Evolutionary conservation across 2,329 filamentous ascomycete species (phyloP), one percentile per base, ranked within the genome.

Genomic region (Blastomyces silverae): DNA sequence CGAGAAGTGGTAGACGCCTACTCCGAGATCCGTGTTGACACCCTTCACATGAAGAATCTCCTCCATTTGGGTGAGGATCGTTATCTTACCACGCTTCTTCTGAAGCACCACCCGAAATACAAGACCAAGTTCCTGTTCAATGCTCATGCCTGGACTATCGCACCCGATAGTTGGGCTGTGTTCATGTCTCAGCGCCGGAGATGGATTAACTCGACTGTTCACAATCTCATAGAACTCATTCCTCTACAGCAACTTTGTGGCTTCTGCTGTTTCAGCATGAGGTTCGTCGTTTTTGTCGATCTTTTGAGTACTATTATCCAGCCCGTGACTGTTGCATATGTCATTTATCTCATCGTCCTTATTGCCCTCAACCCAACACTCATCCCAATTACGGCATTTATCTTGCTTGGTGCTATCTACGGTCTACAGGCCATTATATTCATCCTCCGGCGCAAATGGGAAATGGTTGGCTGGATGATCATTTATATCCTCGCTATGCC

Each of bases 251-350:
- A 97, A 76, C 89, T 99, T 61, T 99, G 94, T 78, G 94, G 94
- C 79, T 99, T 99, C 88, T 99, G 94, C 84, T 99, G 94, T 80
- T 99, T 99, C 83, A 95, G 90, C 78, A 99, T 99, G 94, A 89
- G 94, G 72, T 99, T 99, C 78, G 85, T 99, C 66, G 92, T 99
- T 70, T 96, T 99, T 73, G 77, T 99, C 70, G 94, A 99, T 78
- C 81, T 99, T 71, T 82, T 99, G 68, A 94, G 90, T 64, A 99
- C 94, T 0, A 80, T 97, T 64, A 88, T 97, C 60, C 92, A 96
- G 75, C 94, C 94, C 2, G 91, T 97, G 66, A 94, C 90, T 0
- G 83, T 97, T 25, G 90, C 87, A 11, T 99, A 97, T 74, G 89
- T 99, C 70, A 84, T 85, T 64, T 99, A 97, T 76, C 84, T 99